Conservation (phyloP, 345 rosid genomes). For the Rhodamnia rubescens region DNA sequence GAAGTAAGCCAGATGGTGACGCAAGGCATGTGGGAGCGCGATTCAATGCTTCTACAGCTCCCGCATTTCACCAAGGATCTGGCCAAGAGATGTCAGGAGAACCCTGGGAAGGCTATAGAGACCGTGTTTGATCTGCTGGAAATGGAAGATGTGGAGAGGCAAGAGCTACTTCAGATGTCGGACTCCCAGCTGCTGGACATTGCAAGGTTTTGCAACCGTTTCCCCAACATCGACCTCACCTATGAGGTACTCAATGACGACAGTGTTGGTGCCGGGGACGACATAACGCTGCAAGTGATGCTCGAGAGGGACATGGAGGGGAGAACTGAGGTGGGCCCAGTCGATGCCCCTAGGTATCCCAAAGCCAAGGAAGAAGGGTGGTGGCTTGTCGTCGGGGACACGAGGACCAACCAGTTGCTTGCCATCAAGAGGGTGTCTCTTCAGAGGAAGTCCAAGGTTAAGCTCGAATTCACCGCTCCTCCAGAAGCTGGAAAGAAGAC, state of each 20-base stretch:
- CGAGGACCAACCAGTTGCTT: slow-evolving; percentile 65
- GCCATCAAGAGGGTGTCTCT: slow-evolving; percentile 85
- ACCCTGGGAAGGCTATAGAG: slow-evolving; percentile 66
- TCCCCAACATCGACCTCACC: slow-evolving; percentile 69
- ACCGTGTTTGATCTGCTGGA: slow-evolving; percentile 79
- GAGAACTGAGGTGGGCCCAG: slow-evolving; percentile 68
- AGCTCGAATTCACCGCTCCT: slow-evolving; percentile 73
- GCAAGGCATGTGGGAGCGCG: slow-evolving; percentile 96
- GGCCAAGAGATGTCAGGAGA: slow-evolving; percentile 76
- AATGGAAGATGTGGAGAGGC: slow-evolving; percentile 84
- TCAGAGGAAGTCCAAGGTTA: slow-evolving; percentile 63
- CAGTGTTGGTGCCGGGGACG: slow-evolving; percentile 43
- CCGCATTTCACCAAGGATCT: slow-evolving; percentile 82
- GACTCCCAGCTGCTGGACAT: slow-evolving; percentile 63
- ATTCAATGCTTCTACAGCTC: slow-evolving; percentile 83
- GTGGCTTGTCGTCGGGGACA: slow-evolving; percentile 93
- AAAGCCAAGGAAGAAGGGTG: slow-evolving; percentile 94
- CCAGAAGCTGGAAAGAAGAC: slow-evolving; percentile 52
- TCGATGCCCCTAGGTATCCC: slow-evolving; percentile 61
- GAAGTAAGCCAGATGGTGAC: slow-evolving; percentile 95
- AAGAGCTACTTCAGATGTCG: slow-evolving; percentile 60
- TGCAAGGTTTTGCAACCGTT: slow-evolving; percentile 78
- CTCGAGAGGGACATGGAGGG: slow-evolving; percentile 81
- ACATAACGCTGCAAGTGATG: slow-evolving; percentile 48
- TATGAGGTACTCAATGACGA: slow-evolving; percentile 54